Evolutionary conservation across 345 rosid genomes (phyloP), one percentile per base, ranked within the genome.

Genomic region (Heritiera littoralis): DNA sequence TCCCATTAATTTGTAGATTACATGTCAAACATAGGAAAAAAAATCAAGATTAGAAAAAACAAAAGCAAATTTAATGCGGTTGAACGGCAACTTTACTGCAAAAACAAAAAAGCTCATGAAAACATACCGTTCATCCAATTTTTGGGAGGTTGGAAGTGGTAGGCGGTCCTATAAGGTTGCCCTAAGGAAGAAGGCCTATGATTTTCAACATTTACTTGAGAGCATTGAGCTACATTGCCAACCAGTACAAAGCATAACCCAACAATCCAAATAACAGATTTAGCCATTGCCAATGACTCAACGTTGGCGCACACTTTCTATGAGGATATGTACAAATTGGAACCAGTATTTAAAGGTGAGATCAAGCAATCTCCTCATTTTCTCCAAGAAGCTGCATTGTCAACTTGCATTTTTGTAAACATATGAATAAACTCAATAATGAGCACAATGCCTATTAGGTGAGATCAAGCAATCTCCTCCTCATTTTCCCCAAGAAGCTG

Each of bases 61-160:
- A 5, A 20, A 23, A 12, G 72, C 18, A 63, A 30, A 63, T 13
- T 0, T 63, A 4, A 11, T 30, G n/a, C 32, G 32, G 65, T 58
- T n/a, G 6, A 63, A 32, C 40, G 51, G 5, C 32, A 48, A 8
- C 6, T 68, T 23, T 14, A 20, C n/a, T 7, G 66, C 51, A 59
- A 15, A 59, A 43, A n/a, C 18, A 70, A 14, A 46, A 2, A 17
- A 52, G 48, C 15, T 72, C 9, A 7, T n/a, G 54, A 56, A 60
- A 58, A n/a, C 28, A 49, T 77, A 87, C 90, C 91, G 23, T 88
- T 90, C 30, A 88, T 80, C 91, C 93, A 90, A 46, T 87, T 88
- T 73, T 77, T 60, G 45, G 83, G 87, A 69, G 91, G 81, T 14
- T 81, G 93, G 84, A 90, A 90, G 41, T 88, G 93, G 63, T 70